Evolutionary conservation across 768 basidiomycete species (phyloP).

Genomic region (Boletus sensibilis): DNA sequence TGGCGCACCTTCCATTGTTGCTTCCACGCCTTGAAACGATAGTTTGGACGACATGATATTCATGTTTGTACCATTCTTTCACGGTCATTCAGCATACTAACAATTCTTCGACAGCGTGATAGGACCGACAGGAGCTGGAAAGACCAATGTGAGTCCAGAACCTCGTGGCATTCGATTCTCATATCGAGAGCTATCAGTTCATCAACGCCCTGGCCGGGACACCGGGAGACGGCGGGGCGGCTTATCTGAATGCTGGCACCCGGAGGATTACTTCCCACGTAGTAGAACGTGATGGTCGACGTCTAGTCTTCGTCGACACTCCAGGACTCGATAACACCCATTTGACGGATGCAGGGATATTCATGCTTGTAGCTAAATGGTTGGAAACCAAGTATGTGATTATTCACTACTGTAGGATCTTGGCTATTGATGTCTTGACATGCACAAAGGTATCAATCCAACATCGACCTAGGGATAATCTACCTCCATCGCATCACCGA

Average conservation of each 20-base stretch:
- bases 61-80: not conserved
- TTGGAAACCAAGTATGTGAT: not conserved
- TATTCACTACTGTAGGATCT: not conserved
- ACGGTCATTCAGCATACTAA: not conserved
- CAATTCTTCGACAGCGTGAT: not conserved
- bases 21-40: not conserved
- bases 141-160: conserved; percentile 3
- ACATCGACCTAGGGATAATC: not conserved
- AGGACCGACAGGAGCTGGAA: conserved; percentile 8
- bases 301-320: conserved; percentile 5
- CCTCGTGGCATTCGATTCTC: not conserved
- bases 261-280: not conserved
- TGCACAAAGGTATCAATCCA: not conserved
- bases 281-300: conserved; percentile 1
- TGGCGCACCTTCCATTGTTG: too few species aligned
- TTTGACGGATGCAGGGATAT: not conserved
- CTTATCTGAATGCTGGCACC: not conserved
- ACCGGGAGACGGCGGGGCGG: not conserved
- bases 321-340: conserved; percentile 4
- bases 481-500: conserved; percentile 9
- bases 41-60: not conserved
- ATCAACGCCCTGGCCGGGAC: not conserved
- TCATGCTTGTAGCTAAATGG: not conserved
- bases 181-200: conserved; percentile 1
- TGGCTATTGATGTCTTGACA: not conserved